Conservation (phyloP, 495 filamentous ascomycete species). For the Mycothermus thermophilus region DNA sequence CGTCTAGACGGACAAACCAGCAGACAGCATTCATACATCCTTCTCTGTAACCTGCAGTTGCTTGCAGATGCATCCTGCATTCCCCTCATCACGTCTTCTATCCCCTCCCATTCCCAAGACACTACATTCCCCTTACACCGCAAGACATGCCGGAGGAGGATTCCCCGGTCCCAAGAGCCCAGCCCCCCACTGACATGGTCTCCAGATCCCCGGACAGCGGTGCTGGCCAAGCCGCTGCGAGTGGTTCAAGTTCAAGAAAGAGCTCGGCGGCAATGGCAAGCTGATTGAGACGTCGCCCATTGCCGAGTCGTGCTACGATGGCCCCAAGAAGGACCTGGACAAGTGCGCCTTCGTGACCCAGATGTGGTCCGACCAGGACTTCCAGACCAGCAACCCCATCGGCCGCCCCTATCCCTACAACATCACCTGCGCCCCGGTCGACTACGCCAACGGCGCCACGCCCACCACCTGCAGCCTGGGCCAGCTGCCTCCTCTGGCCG, state of each 20-base stretch:
- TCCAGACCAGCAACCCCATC: slow-evolving; percentile 1
- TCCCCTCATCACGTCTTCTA: too few species aligned
- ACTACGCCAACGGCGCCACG: slow-evolving; percentile 1
- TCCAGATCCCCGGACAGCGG: background rate
- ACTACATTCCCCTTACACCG: too few species aligned
- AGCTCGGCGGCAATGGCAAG: slow-evolving; percentile 3
- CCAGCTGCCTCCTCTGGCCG: slow-evolving; percentile 33
- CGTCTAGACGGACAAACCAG: too few species aligned
- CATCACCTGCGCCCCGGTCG: slow-evolving; percentile 6
- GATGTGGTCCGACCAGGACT: slow-evolving; percentile 5
- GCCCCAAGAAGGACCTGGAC: slow-evolving; percentile 4
- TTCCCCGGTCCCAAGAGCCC: background rate
- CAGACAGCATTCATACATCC: too few species aligned
- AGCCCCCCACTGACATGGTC: background rate
- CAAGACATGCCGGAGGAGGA: too few species aligned
- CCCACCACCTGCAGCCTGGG: slow-evolving; percentile 5
- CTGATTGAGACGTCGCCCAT: slow-evolving; percentile 4
- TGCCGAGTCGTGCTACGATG: slow-evolving; percentile 8
- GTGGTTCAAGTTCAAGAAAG: background rate
- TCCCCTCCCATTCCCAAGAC: too few species aligned
- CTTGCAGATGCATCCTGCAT: too few species aligned
- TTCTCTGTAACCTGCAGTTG: too few species aligned
- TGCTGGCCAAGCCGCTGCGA: slow-evolving; percentile 1
- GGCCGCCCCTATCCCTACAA: slow-evolving; percentile 6
- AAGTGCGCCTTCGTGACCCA: slow-evolving; percentile 1